A percentile compares a stretch with the other conserved stretches of the same genome.
Evolutionary conservation across 2,329 filamentous ascomycete species (phyloP).

Genomic region (Sclerotiophoma versabilis): DNA sequence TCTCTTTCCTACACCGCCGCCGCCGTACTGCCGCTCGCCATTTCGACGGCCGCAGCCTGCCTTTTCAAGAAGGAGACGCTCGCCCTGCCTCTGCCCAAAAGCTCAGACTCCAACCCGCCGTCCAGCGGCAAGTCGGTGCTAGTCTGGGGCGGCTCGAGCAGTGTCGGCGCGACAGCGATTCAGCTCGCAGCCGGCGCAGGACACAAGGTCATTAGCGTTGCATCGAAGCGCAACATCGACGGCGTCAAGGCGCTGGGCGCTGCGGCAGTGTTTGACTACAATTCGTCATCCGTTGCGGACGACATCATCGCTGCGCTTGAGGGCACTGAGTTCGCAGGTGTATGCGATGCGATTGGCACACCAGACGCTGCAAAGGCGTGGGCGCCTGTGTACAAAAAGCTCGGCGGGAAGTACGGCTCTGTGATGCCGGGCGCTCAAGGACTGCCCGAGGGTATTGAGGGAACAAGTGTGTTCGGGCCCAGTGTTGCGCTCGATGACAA

Average conservation of each 20-base stretch:
- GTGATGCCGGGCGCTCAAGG: conserved; percentile 31
- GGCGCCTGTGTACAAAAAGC: conserved; percentile 38
- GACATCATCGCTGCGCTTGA: conserved; percentile 52
- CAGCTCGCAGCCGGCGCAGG: conserved; percentile 54
- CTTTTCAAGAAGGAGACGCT: conserved; percentile 53
- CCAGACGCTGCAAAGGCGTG: conserved; percentile 32
- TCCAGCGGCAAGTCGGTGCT: conserved; percentile 50
- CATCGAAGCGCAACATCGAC: conserved; percentile 44
- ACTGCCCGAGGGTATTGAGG: conserved; percentile 38
- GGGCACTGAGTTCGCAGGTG: conserved; percentile 51
- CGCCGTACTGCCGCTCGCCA: conserved; percentile 53
- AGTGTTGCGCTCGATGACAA: conserved; percentile 30
- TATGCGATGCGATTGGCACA: conserved; percentile 50
- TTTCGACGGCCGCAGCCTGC: conserved; percentile 54
- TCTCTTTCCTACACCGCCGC: conserved; percentile 49
- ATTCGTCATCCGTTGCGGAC: conserved; percentile 37
- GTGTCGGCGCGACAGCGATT: conserved; percentile 53
- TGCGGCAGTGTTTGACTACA: conserved; percentile 43
- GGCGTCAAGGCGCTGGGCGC: conserved; percentile 41
- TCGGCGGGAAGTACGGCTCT: conserved; percentile 39
- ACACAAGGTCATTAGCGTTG: conserved; percentile 51
- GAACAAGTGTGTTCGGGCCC: conserved; percentile 30
- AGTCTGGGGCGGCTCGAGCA: conserved; percentile 60
- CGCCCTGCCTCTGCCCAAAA: conserved; percentile 48
- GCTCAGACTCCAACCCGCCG: conserved; percentile 41